Evolutionary conservation across 305 asterid species (phyloP).

Genomic region (Rubia tinctorum): DNA sequence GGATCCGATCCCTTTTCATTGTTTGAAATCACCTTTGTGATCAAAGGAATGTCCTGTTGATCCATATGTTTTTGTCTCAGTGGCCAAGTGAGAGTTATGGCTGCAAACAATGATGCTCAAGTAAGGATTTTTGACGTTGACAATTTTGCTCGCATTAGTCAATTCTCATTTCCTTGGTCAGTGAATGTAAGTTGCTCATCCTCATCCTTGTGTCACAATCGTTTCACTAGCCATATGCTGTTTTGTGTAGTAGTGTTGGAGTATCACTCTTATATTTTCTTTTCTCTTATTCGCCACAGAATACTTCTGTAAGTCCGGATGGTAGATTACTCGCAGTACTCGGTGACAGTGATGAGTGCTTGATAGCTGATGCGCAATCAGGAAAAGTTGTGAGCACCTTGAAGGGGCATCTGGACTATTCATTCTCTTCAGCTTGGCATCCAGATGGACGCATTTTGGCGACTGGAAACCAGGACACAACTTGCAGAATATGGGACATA

Average conservation of each 20-base stretch:
- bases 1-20: conserved; percentile 3
- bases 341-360: conserved; percentile 71
- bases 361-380: conserved; percentile 66
- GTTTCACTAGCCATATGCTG: neutral
- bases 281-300: conserved; percentile 9
- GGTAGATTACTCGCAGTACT: conserved; percentile 53
- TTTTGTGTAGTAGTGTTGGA: neutral
- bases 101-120: conserved; percentile 80
- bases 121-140: conserved; percentile 57
- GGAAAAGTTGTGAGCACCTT: conserved; percentile 55
- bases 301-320: conserved; percentile 28
- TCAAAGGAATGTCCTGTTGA: neutral
- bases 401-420: conserved; percentile 70
- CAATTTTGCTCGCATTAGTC: conserved; percentile 41
- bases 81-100: conserved; percentile 53
- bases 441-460: conserved; percentile 63
- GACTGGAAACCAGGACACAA: conserved; percentile 80
- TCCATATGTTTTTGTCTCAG: conserved; percentile 28
- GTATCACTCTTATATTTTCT: neutral
- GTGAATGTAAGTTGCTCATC: conserved; percentile 60
- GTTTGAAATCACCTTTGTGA: neutral
- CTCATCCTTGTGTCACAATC: neutral
- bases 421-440: conserved; percentile 80
- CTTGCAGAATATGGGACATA: conserved; percentile 75
- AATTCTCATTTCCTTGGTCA: conserved; percentile 77